Conservation (phyloP, 495 filamentous ascomycete genomes). For the Penicillium argentinense region DNA sequence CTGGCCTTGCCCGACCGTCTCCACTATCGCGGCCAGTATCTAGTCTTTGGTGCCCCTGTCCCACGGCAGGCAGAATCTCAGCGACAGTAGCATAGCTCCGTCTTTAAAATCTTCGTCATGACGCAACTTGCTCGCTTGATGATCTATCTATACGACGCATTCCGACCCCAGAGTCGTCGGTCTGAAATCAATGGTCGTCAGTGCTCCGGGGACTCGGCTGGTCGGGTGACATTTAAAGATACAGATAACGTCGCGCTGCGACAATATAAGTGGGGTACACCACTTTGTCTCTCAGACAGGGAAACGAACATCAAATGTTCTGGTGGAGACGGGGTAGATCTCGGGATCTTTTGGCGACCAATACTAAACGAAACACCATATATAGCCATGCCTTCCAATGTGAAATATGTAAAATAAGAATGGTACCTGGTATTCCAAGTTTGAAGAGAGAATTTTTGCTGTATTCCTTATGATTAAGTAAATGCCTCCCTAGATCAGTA, state of each 20-base stretch:
- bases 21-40: slow-evolving; percentile 4
- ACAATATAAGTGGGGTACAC: no score
- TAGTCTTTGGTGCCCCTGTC: slow-evolving; percentile 1
- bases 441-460: no score
- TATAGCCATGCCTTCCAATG: no score
- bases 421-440: no score
- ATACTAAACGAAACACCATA: no score
- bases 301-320: no score
- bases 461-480: no score
- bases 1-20: slow-evolving; percentile 9
- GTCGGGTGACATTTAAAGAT: neutral
- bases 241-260: neutral
- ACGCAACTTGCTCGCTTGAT: slow-evolving; percentile 11
- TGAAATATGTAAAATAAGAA: no score
- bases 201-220: neutral
- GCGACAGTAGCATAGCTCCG: slow-evolving; percentile 11
- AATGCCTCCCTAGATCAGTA: no score
- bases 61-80: slow-evolving; percentile 1
- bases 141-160: slow-evolving; percentile 13
- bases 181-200: neutral
- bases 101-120: slow-evolving; percentile 14
- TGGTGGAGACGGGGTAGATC: no score
- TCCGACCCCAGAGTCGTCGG: slow-evolving; percentile 3
- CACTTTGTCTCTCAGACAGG: no score
- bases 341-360: no score